phyloP scores from a whole-genome alignment of 441 rosid genomes.

The Populus tomentosa region DNA sequence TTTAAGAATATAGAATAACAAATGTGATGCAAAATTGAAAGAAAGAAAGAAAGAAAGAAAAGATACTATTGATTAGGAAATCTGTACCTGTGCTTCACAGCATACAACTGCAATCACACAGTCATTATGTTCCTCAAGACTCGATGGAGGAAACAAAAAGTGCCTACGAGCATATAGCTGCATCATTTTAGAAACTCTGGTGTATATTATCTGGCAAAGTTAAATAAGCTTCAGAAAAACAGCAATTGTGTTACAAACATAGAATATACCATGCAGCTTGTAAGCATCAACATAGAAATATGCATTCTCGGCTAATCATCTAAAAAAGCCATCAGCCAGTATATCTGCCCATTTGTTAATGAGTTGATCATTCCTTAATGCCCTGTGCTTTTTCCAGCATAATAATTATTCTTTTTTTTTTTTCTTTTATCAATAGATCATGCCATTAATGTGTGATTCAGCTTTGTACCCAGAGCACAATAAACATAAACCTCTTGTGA shows the following conservation, averaged over 20 bases:
- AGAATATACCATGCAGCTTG: neutral
- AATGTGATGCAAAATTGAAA: too few relatives aligned
- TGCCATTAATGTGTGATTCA: neutral
- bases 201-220: constrained; percentile 2
- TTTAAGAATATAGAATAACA: neutral
- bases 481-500: neutral
- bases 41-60: neutral
- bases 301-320: too few relatives aligned
- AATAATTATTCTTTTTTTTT: neutral
- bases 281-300: too few relatives aligned
- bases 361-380: neutral
- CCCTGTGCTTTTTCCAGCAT: neutral
- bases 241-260: neutral
- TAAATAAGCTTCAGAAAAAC: neutral
- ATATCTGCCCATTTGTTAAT: too few relatives aligned
- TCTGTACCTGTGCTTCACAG: constrained; percentile 86
- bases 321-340: too few relatives aligned
- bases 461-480: neutral
- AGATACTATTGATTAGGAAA: neutral
- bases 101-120: constrained; percentile 78
- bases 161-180: constrained; percentile 83
- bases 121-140: constrained; percentile 71
- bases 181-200: constrained; percentile 25
- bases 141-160: constrained; percentile 75
- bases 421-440: neutral